phyloP scores from a whole-genome alignment of 2,329 filamentous ascomycete species.

The Ophiocordyceps australis region DNA sequence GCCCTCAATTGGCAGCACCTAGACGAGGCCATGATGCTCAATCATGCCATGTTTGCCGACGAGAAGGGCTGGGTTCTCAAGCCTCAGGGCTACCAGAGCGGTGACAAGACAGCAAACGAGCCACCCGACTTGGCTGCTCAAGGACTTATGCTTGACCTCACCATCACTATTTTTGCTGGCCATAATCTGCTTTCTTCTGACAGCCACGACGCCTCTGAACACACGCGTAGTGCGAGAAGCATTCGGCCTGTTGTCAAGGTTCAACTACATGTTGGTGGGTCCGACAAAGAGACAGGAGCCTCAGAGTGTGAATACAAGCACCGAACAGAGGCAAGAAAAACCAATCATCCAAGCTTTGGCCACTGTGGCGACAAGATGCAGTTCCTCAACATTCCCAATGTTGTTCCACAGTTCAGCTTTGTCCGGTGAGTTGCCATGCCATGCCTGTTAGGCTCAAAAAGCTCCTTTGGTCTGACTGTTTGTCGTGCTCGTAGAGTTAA shows the following conservation, averaged over 20 bases:
- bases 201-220: constrained; percentile 12
- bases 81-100: constrained; percentile 50
- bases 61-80: constrained; percentile 76
- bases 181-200: constrained; percentile 38
- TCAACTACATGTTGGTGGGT: constrained; percentile 58
- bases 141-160: constrained; percentile 42
- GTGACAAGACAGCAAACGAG: constrained; percentile 17
- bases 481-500: constrained; percentile 23
- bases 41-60: constrained; percentile 90
- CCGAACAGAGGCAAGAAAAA: constrained; percentile 33
- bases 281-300: constrained; percentile 9
- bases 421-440: constrained; percentile 36
- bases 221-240: constrained; percentile 11
- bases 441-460: background rate
- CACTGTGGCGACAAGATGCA: constrained; percentile 28
- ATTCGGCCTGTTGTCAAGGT: constrained; percentile 60
- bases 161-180: constrained; percentile 57
- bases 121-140: constrained; percentile 26
- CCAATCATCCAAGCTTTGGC: constrained; percentile 47
- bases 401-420: constrained; percentile 55
- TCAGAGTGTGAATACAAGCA: constrained; percentile 40
- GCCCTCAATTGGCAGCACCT: constrained; percentile 95
- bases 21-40: constrained; percentile 89
- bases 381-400: constrained; percentile 37
- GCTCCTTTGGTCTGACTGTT: background rate